Percentiles rank a stretch among this genome's conserved stretches.
Conservation (phyloP, 2,329 filamentous ascomycete species). For the Dothidotthia symphoricarpi region DNA sequence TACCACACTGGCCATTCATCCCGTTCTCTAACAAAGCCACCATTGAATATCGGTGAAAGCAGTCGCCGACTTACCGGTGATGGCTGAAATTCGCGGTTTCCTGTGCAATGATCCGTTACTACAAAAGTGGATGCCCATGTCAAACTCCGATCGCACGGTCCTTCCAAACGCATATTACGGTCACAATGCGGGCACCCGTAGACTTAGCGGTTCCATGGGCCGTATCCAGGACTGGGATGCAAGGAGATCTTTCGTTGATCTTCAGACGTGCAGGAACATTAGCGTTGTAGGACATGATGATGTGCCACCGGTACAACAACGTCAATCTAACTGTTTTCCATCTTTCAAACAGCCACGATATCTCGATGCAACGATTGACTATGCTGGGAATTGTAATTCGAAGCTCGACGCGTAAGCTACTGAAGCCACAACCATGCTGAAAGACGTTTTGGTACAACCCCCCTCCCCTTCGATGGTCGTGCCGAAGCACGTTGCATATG, state of each 20-base stretch:
- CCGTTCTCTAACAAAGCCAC: no score
- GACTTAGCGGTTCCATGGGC: not conserved
- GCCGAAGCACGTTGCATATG: conserved; percentile 11
- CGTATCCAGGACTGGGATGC: no score
- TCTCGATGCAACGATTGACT: no score
- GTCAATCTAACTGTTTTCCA: conserved; percentile 1
- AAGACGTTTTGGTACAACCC: conserved; percentile 14
- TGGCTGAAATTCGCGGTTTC: conserved; percentile 2
- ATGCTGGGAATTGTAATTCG: conserved; percentile 2
- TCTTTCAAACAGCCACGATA: no score
- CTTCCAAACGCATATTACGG: conserved; percentile 9
- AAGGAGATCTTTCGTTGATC: not conserved
- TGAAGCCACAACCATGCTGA: conserved; percentile 23
- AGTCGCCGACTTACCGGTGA: conserved; percentile 17
- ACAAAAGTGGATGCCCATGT: conserved; percentile 2
- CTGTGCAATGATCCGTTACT: conserved; percentile 3
- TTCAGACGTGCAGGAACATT: not conserved
- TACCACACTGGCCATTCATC: no score
- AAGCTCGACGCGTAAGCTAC: conserved; percentile 31
- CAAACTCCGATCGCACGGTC: conserved; percentile 21
- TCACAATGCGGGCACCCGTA: conserved; percentile 21
- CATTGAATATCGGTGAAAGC: conserved; percentile 11
- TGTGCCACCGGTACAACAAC: conserved; percentile 16
- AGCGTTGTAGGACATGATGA: conserved; percentile 4
- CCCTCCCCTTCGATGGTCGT: conserved; percentile 12